Evolutionary conservation across 371 early-diverging fungal genomes (phyloP), one percentile per base, ranked within the genome.

Genomic region (Mucor racemosus): DNA sequence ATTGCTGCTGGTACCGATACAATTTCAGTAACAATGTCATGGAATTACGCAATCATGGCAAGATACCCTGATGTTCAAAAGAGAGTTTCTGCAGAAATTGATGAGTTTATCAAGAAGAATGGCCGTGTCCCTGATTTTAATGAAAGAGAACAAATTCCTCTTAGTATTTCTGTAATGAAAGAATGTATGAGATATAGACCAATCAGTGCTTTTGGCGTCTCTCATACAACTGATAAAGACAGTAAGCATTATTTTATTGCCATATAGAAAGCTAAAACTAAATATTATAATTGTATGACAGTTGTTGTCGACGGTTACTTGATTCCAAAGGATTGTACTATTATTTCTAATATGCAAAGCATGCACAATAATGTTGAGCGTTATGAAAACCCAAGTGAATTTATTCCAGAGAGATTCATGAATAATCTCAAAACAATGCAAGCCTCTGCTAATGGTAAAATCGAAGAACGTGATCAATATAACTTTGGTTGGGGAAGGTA

Each of bases 401-500:
- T 72, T 48, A 57, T 39, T 7, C 68, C 72, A 8, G 72, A 72
- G 7, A 42, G 72, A 21, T 72, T 67, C 26, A 41, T 72, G 53
- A 53, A 41, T 13, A 64, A 60, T 41, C 31, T 50, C 5, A 64
- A 60, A 15, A 40, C 61, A 17, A 67, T 67, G 68, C 35, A 59
- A 26, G 57, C 62, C 9, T 44, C 64, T 5, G 65, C 68, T 1
- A 72, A 67, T 50, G 68, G 68, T 13, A 58, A 42, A 15, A 36
- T 57, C 0, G 63, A 72, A 31, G 34, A 64, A 4, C 34, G 72
- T 11, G 68, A 72, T 58, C 60, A 61, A n/a, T 72, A 42, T 39
- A 56, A 48, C 26, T 72, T 72, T 62, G 72, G 72, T 4, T 72
- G 68, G 68, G 72, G 72, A 62, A 71, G 53, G 62, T 62, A 53